Evolutionary conservation across 2,329 filamentous ascomycete genomes (phyloP).

Genomic region (Cucurbitaria berberidis): DNA sequence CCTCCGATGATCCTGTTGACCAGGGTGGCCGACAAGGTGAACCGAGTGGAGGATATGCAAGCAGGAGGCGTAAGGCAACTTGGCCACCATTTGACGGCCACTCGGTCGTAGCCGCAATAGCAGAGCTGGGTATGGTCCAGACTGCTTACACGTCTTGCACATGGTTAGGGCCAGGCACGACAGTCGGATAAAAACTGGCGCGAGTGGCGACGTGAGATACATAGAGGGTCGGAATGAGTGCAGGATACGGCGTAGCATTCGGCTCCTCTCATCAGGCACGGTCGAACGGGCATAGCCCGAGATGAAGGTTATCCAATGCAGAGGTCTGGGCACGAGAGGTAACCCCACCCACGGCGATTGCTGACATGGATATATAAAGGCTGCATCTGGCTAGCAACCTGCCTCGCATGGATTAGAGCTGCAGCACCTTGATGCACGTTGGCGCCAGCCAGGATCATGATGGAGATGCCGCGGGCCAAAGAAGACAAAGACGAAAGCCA

Average conservation of each 20-base stretch:
- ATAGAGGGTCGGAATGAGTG: conserved; percentile 24
- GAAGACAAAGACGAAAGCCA: conserved; percentile 10
- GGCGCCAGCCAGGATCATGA: conserved; percentile 19
- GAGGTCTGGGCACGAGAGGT: conserved; percentile 28
- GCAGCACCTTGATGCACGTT: conserved; percentile 19
- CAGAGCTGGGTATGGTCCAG: conserved; percentile 17
- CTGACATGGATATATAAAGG: conserved; percentile 30
- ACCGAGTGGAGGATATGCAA: conserved; percentile 31
- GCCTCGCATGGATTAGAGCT: conserved; percentile 21
- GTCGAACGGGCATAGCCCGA: conserved; percentile 15
- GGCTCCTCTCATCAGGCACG: conserved; percentile 25
- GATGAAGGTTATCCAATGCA: conserved; percentile 19
- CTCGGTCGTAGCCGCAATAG: conserved; percentile 22
- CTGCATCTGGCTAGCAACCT: conserved; percentile 34
- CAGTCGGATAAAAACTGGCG: conserved; percentile 26
- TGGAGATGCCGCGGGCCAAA: conserved; percentile 27
- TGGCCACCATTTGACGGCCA: conserved; percentile 16
- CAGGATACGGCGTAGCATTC: conserved; percentile 32
- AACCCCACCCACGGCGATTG: conserved; percentile 27
- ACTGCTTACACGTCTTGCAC: conserved; percentile 28
- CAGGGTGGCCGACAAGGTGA: conserved; percentile 32
- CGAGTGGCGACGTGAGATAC: conserved; percentile 24
- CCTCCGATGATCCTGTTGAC: conserved; percentile 31
- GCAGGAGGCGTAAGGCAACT: conserved; percentile 21
- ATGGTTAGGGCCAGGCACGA: conserved; percentile 19